These are phyloP conservation scores for Citrus maxima DNA, from an alignment of 345 rosid species.

Conservation along the genomic window DNA sequence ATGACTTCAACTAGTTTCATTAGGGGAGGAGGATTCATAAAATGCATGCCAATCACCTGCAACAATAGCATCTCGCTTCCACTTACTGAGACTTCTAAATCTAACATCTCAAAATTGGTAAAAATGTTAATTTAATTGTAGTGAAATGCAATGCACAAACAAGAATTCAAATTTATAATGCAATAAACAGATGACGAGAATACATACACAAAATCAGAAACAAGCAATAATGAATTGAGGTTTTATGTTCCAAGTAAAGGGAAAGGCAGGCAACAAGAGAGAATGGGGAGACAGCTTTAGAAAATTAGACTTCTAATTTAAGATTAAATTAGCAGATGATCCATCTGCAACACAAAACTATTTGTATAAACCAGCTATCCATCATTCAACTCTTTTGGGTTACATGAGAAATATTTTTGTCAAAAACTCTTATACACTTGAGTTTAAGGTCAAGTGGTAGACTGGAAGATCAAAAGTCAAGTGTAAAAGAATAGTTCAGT, in stretches of 20 bases:
- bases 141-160: not conserved
- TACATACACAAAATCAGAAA: not conserved
- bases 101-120: not conserved
- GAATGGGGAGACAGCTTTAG: not conserved
- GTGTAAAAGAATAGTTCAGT: not conserved
- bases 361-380: not conserved
- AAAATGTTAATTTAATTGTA: not conserved
- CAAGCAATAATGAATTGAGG: not conserved
- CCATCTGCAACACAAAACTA: not conserved
- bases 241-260: not conserved
- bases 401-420: not conserved
- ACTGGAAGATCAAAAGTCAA: not conserved
- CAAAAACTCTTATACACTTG: not conserved
- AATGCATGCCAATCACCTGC: constrained; percentile 92
- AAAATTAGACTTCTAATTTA: too few species aligned
- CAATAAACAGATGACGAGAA: not conserved
- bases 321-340: too few species aligned
- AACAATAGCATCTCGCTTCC: not conserved
- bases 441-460: not conserved
- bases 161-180: not conserved
- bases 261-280: not conserved
- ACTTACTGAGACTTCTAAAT: constrained; percentile 9
- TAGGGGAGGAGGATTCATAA: constrained; percentile 96
- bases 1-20: constrained; percentile 92
- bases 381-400: not conserved